Conservation (phyloP, 2,329 filamentous ascomycete species). For the Cladosporium sp. region DNA sequence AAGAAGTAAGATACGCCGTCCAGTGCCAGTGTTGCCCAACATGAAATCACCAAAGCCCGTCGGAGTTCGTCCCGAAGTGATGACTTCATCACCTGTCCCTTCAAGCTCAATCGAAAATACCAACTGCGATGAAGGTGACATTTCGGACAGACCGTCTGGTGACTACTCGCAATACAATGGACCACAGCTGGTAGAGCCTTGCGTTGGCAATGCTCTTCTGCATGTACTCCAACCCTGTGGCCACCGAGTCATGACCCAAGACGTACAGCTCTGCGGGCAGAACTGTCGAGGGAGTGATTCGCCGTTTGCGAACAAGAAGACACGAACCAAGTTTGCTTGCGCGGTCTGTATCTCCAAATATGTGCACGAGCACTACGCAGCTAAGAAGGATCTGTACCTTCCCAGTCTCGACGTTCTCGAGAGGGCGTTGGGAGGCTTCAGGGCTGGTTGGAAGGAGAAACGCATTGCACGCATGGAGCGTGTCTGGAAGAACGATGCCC, state of each 20-base stretch:
- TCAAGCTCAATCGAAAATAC: background rate
- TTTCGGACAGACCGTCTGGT: background rate
- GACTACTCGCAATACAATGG: conserved; percentile 14
- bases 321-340: conserved; percentile 24
- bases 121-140: background rate
- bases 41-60: background rate
- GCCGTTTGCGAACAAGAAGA: conserved; percentile 22
- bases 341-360: conserved; percentile 25
- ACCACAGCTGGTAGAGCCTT: conserved; percentile 24
- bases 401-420: conserved; percentile 17
- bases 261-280: conserved; percentile 23
- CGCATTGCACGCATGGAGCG: conserved; percentile 12
- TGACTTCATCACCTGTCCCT: background rate
- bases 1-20: background rate
- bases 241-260: conserved; percentile 27
- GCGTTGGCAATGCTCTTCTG: conserved; percentile 18
- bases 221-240: conserved; percentile 26
- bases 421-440: conserved; percentile 22
- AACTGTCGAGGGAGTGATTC: conserved; percentile 24
- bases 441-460: conserved; percentile 20
- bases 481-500: conserved; percentile 25
- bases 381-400: conserved; percentile 23
- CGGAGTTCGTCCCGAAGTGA: background rate
- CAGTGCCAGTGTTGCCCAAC: background rate
- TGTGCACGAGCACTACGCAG: conserved; percentile 23